Evolutionary conservation across 352 stramenopile species (phyloP), one percentile per base, ranked within the genome.

Genomic region (Phytophthora citricola): DNA sequence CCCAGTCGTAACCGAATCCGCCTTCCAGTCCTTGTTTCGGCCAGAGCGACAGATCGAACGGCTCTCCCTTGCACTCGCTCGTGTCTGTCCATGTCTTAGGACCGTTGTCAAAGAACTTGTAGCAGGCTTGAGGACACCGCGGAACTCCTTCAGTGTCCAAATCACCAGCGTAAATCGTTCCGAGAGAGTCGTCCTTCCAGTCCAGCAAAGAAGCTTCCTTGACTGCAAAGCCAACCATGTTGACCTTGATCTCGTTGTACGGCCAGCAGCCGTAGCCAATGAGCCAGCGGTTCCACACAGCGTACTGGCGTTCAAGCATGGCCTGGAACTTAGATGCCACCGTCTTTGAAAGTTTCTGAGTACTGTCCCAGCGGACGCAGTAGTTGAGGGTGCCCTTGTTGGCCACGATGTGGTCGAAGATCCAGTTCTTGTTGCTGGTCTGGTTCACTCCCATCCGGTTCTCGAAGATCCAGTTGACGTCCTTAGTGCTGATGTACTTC

Each of bases 341-440:
- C 4, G 58, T 66, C 46, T 77, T 77, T 6, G 70, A 58, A 9
- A 82, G 63, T 40, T 75, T 75, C 11, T 70, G 52, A 2, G 41
- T 79, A 26, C 62, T 73, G 41, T 82, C 71, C 74, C 74, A 82
- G 17, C 74, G 66, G 3, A 82, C 31, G 53, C 74, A 82, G 60
- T 82, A 79, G 67, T 71, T 77, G 44, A 79, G 63, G 12, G 72
- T 71, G 57, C 70, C 74, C 31, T 82, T 73, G 61, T 73, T 77
- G 36, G 40, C 34, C 46, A 79, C 73, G 41, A 82, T 71, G 38
- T 82, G 70, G 56, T 82, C 66, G n/a, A 75, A 75, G 67, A 83
- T 79, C 52, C 49, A 76, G 40, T 76, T 76, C n/a, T 66, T 55
- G 63, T 73, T 73, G 41, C 32, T 24, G 3, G 68, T 70, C 17